Evolutionary conservation across 2,329 filamentous ascomycete species (phyloP).

Genomic region (Penicillium sp.): DNA sequence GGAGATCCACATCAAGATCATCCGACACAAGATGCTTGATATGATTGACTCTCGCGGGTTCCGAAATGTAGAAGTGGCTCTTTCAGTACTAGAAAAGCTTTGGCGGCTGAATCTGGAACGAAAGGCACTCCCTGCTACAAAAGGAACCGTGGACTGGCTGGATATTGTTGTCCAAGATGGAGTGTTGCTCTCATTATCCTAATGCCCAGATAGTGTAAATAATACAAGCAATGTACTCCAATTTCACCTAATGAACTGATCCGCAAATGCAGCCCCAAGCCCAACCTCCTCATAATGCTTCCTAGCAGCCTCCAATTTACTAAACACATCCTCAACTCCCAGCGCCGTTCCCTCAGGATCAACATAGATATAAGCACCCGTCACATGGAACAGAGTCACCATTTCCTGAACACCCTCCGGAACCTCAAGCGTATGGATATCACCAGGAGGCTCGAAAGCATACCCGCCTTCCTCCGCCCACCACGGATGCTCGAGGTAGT

Average conservation of each 20-base stretch:
- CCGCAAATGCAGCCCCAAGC: conserved; percentile 30
- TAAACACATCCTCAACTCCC: conserved; percentile 38
- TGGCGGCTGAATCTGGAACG: conserved; percentile 7
- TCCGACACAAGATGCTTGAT: conserved; percentile 12
- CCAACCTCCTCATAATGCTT: conserved; percentile 37
- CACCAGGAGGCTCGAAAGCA: conserved; percentile 37
- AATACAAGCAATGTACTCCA: no score
- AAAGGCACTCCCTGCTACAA: not conserved
- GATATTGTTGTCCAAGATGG: conserved; percentile 9
- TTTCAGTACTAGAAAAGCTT: conserved; percentile 10
- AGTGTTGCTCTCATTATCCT: conserved; percentile 7
- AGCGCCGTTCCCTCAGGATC: conserved; percentile 33
- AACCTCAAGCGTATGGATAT: conserved; percentile 40
- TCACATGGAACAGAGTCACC: conserved; percentile 39
- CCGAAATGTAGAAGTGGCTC: conserved; percentile 13
- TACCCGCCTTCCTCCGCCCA: conserved; percentile 39
- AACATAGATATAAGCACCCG: conserved; percentile 39
- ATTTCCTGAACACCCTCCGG: conserved; percentile 37
- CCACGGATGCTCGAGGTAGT: conserved; percentile 41
- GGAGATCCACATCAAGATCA: conserved; percentile 8
- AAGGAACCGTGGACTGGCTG: conserved; percentile 5
- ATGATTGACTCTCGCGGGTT: conserved; percentile 18
- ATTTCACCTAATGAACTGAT: conserved; percentile 28
- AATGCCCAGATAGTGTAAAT: no score
- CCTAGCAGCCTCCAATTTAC: conserved; percentile 31